Evolutionary conservation across 495 filamentous ascomycete species (phyloP).

Genomic region (Penicillium waksmanii): DNA sequence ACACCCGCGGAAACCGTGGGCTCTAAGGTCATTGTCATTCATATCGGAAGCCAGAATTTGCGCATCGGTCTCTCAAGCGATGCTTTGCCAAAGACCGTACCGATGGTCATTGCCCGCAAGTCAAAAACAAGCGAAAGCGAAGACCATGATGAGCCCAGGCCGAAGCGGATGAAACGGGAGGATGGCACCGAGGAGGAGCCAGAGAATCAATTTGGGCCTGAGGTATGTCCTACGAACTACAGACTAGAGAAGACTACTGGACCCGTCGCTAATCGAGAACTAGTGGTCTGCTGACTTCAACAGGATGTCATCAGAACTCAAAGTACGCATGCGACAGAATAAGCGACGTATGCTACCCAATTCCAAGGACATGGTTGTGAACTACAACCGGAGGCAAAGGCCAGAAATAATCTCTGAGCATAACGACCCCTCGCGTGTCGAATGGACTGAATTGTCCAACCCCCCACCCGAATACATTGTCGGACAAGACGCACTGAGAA

Average conservation of each 20-base stretch:
- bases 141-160: conserved; percentile 78
- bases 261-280: conserved; percentile 18
- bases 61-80: conserved; percentile 92
- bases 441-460: conserved; percentile 89
- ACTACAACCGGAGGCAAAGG: conserved; percentile 81
- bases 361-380: conserved; percentile 90
- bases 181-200: conserved; percentile 60
- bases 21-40: conserved; percentile 93
- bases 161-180: conserved; percentile 81
- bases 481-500: conserved; percentile 78
- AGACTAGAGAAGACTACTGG: background rate
- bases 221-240: conserved; percentile 53
- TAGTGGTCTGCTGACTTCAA: conserved; percentile 77
- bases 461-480: conserved; percentile 72
- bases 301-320: conserved; percentile 82
- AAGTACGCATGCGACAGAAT: conserved; percentile 85
- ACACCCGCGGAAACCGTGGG: conserved; percentile 65
- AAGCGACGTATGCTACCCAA: conserved; percentile 93
- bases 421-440: conserved; percentile 88
- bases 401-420: conserved; percentile 89
- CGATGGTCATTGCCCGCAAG: conserved; percentile 87
- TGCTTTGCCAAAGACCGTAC: conserved; percentile 89
- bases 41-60: conserved; percentile 97
- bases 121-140: conserved; percentile 78
- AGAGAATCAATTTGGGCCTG: conserved; percentile 82